Conservation (phyloP, 305 asterid species). For the Coffea humblotiana region DNA sequence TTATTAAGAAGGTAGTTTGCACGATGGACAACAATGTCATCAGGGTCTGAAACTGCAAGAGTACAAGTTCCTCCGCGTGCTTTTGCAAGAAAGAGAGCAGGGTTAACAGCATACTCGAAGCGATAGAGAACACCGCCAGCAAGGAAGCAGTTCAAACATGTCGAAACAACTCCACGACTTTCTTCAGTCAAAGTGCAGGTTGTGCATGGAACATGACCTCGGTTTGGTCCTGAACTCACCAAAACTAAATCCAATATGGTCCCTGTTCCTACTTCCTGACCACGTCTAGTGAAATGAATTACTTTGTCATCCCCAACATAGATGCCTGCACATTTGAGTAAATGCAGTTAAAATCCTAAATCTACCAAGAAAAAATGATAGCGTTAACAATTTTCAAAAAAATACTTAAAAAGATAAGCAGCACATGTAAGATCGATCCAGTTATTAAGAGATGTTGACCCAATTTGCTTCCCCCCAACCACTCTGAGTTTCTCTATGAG, state of each 20-base stretch:
- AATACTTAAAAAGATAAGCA: neutral
- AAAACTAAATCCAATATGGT: slow-evolving; percentile 63
- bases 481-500: neutral
- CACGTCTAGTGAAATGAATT: slow-evolving; percentile 81
- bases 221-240: slow-evolving; percentile 73
- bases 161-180: slow-evolving; percentile 67
- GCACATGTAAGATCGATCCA: neutral
- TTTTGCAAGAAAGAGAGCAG: slow-evolving; percentile 70
- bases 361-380: neutral
- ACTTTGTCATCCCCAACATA: slow-evolving; percentile 76
- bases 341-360: neutral
- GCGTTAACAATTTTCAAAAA: neutral
- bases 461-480: neutral
- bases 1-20: slow-evolving; percentile 68
- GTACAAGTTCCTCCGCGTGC: slow-evolving; percentile 95
- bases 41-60: slow-evolving; percentile 63
- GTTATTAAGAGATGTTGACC: neutral
- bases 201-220: slow-evolving; percentile 54
- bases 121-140: slow-evolving; percentile 79
- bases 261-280: slow-evolving; percentile 91
- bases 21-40: slow-evolving; percentile 56
- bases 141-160: slow-evolving; percentile 84
- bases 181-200: slow-evolving; percentile 53
- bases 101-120: slow-evolving; percentile 72
- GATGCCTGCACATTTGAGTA: slow-evolving; percentile 47